Evolutionary conservation across 169 alveolate genomes (phyloP), one percentile per base, ranked within the genome.

Genomic region (Cardiosporidium cionae): DNA sequence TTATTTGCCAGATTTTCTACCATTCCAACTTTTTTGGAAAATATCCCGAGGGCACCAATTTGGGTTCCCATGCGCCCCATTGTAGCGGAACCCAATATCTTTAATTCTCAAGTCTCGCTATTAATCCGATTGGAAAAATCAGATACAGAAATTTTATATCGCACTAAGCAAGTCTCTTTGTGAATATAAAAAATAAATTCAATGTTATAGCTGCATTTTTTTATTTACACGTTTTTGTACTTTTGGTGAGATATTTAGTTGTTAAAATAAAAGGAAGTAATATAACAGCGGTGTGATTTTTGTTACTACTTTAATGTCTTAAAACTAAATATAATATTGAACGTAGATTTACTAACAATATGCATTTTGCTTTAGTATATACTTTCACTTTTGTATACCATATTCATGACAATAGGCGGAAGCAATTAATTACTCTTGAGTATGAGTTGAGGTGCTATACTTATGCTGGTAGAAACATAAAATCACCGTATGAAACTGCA

Each of bases 401-500:
- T 84, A 70, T 29, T 79, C 64, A 32, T 66, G 33, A 58, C 31
- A 32, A 65, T 79, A 66, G 86, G 83, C 79, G 94, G 76, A 84
- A 84, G 76, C 75, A 86, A 37, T 74, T 90, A 76, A 74, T 83
- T 53, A 81, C 81, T 28, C 84, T 82, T 70, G 93, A 88, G 36
- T 89, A 88, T 65, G 93, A 91, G 76, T 63, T 92, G 70, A 82
- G 97, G 65, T 86, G 94, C 65, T 92, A 92, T 73, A 54, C 91
- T 16, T 89, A 89, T 78, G 86, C 91, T 1, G 86, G 90, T 65
- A 78, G 94, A 75, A 81, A 87, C 64, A 73, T 89, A 3, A 52
- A 80, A 29, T 80, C 89, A 27, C 81, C 87, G 36, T 82, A 72
- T 36, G 84, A 76, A 34, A 86, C 81, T 22, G 79, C 82, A 32